Conservation (phyloP, 352 stramenopile species). For the Albugo laibachii region DNA sequence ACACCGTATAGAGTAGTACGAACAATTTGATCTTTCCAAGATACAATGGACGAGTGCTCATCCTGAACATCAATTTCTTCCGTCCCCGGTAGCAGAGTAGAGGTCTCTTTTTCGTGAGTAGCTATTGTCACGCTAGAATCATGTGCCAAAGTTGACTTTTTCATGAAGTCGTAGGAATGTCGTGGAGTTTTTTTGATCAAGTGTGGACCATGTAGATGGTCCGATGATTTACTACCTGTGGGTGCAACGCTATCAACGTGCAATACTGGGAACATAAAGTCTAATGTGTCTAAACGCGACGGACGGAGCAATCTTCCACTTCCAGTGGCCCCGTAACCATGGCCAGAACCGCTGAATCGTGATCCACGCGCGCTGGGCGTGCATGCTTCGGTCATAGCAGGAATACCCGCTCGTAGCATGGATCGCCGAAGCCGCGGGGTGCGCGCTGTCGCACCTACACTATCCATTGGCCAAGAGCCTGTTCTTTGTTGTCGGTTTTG, state of each 20-base stretch:
- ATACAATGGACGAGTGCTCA: background rate
- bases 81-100: background rate
- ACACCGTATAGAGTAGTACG: constrained; percentile 61
- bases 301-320: background rate
- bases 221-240: background rate
- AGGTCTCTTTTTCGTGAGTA: background rate
- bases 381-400: too few relatives aligned
- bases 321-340: background rate
- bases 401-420: background rate
- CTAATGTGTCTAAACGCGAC: background rate
- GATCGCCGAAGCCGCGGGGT: constrained; percentile 30
- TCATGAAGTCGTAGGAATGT: background rate
- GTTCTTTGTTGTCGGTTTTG: too few relatives aligned
- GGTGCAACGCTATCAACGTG: background rate
- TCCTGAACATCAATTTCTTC: background rate
- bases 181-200: background rate
- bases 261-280: background rate
- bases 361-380: too few relatives aligned
- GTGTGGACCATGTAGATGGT: background rate
- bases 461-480: constrained; percentile 67
- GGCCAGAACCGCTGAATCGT: too few relatives aligned
- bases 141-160: background rate
- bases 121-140: background rate
- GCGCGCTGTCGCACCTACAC: constrained; percentile 47
- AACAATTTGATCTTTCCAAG: background rate